phyloP scores from a whole-genome alignment of 345 rosid species.

The Euphorbia lathyris region DNA sequence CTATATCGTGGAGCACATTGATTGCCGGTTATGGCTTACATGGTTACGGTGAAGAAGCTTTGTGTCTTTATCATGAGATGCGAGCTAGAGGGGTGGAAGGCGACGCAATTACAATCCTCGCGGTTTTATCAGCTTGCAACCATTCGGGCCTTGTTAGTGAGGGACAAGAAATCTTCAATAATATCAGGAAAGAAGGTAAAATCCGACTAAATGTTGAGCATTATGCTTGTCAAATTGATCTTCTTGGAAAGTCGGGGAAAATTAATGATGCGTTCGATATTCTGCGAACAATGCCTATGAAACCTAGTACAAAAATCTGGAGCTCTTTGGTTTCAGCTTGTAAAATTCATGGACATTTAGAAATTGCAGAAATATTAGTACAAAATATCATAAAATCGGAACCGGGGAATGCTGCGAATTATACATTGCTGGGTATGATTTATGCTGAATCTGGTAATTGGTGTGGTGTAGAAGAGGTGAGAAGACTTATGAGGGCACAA shows the following conservation, averaged over 20 bases:
- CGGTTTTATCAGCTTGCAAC: conserved; percentile 54
- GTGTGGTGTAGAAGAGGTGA: conserved; percentile 45
- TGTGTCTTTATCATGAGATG: conserved; percentile 43
- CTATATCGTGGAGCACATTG: conserved; percentile 54
- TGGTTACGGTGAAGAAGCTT: conserved; percentile 52
- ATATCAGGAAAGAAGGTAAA: conserved; percentile 19
- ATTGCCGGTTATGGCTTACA: conserved; percentile 50
- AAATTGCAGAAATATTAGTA: conserved; percentile 36
- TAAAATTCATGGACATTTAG: conserved; percentile 42
- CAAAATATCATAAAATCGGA: conserved; percentile 38
- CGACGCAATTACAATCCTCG: conserved; percentile 46
- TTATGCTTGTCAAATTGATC: conserved; percentile 54
- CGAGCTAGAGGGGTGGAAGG: conserved; percentile 27
- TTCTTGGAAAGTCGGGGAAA: conserved; percentile 56
- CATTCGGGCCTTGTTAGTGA: conserved; percentile 49
- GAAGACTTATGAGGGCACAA: conserved; percentile 41
- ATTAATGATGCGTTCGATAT: conserved; percentile 41
- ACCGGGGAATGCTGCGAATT: conserved; percentile 49
- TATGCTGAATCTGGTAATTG: conserved; percentile 41
- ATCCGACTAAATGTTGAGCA: conserved; percentile 38
- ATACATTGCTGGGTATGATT: conserved; percentile 44
- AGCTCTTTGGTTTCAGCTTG: conserved; percentile 54
- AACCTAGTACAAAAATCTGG: conserved; percentile 43
- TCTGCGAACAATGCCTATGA: conserved; percentile 46
- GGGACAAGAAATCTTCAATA: conserved; percentile 40